Evolutionary conservation across 164 flowering plant species (phyloP).

Genomic region (Sextonia rubra): DNA sequence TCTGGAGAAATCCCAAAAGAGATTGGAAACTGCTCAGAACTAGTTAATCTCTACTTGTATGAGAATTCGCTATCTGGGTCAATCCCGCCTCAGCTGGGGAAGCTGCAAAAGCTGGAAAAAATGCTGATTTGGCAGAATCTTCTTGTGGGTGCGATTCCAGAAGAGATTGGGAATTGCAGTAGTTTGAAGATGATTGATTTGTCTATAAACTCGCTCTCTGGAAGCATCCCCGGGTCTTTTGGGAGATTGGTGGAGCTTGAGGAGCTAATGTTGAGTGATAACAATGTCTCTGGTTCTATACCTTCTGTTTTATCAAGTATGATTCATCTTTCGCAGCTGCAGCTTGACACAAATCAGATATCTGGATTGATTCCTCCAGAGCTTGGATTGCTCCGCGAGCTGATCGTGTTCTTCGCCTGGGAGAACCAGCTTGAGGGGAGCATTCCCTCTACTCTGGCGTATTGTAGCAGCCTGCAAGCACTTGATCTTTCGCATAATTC

Average conservation of each 20-base stretch:
- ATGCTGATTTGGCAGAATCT: slow-evolving; percentile 75
- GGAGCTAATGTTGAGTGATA: slow-evolving; percentile 67
- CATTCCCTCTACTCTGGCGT: slow-evolving; percentile 49
- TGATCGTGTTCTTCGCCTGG: slow-evolving; percentile 65
- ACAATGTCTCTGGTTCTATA: slow-evolving; percentile 65
- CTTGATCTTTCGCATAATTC: slow-evolving; percentile 67
- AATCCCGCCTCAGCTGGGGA: slow-evolving; percentile 63
- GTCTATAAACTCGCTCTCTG: slow-evolving; percentile 72
- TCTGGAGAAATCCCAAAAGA: slow-evolving; percentile 77
- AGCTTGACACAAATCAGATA: slow-evolving; percentile 61
- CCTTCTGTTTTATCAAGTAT: slow-evolving; percentile 52
- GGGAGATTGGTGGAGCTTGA: slow-evolving; percentile 49
- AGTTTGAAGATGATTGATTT: slow-evolving; percentile 56
- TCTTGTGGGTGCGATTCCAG: slow-evolving; percentile 65
- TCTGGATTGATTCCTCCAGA: slow-evolving; percentile 64
- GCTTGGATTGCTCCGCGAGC: slow-evolving; percentile 40
- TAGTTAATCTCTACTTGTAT: slow-evolving; percentile 58
- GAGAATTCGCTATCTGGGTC: slow-evolving; percentile 72
- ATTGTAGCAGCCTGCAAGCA: slow-evolving; percentile 46
- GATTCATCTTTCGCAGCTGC: slow-evolving; percentile 42
- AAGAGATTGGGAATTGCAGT: slow-evolving; percentile 73
- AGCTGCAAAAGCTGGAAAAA: slow-evolving; percentile 61
- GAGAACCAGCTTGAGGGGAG: slow-evolving; percentile 68
- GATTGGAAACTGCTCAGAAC: slow-evolving; percentile 76
- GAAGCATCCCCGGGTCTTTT: slow-evolving; percentile 58